Conservation (phyloP, 495 filamentous ascomycete genomes). For the Annulohypoxylon bovei region DNA sequence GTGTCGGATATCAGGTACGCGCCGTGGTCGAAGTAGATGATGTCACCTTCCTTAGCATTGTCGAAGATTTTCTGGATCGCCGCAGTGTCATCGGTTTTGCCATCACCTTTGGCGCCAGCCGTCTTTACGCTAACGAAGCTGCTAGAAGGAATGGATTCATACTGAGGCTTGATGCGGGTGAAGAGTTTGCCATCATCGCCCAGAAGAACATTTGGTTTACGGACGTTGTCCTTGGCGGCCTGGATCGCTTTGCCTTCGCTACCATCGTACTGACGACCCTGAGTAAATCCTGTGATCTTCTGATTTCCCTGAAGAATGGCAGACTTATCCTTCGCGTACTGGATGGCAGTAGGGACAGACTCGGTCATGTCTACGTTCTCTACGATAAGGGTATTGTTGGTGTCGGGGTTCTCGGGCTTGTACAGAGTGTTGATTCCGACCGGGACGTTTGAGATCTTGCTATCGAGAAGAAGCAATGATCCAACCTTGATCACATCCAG, state of each 20-base stretch:
- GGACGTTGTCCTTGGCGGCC: constrained; percentile 56
- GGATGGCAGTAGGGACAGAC: constrained; percentile 60
- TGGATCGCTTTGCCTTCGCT: constrained; percentile 58
- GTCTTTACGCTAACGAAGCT: constrained; percentile 80
- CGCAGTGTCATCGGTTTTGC: constrained; percentile 71
- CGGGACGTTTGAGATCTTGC: constrained; percentile 74
- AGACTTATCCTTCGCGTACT: constrained; percentile 65
- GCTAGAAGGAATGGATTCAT: constrained; percentile 65
- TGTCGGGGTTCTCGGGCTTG: constrained; percentile 66
- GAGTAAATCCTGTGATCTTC: constrained; percentile 75
- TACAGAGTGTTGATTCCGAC: constrained; percentile 80
- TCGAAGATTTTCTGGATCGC: constrained; percentile 78
- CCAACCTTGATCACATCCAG: constrained; percentile 73
- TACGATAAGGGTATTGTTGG: constrained; percentile 81
- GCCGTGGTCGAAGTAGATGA: constrained; percentile 94
- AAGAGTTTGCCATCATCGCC: constrained; percentile 65
- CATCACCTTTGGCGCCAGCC: constrained; percentile 83
- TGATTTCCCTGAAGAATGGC: constrained; percentile 76
- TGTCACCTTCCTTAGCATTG: constrained; percentile 64
- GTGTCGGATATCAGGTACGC: constrained; percentile 87
- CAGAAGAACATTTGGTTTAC: constrained; percentile 69
- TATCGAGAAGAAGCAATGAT: constrained; percentile 84
- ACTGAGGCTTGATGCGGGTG: constrained; percentile 78
- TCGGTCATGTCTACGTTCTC: constrained; percentile 84
- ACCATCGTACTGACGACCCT: constrained; percentile 74